A percentile compares a stretch with the other conserved stretches of the same genome.
Conservation (phyloP, 2,329 filamentous ascomycete genomes). For the Scedosporium aurantiacum region DNA sequence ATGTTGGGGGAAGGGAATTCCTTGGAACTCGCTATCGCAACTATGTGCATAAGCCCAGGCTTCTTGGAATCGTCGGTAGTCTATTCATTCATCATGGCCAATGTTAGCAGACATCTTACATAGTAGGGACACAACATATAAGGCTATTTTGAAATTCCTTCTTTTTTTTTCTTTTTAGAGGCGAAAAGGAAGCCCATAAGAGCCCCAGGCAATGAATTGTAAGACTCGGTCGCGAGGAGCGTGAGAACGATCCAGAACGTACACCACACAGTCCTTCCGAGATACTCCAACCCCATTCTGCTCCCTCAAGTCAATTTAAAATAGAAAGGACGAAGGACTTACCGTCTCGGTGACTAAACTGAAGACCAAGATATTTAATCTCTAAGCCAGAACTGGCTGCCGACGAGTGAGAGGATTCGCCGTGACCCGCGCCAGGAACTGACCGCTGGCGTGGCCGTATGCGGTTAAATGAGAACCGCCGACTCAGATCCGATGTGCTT, state of each 20-base stretch:
- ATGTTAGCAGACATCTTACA: neutral
- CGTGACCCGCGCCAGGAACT: slow-evolving; percentile 5
- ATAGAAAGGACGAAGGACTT: slow-evolving; percentile 10
- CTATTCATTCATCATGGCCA: slow-evolving; percentile 15
- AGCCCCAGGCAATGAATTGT: neutral
- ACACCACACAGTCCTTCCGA: too few relatives aligned
- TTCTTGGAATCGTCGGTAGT: slow-evolving; percentile 34
- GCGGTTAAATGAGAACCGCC: slow-evolving; percentile 32
- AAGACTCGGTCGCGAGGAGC: neutral
- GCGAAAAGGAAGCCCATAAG: too few relatives aligned
- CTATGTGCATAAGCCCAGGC: slow-evolving; percentile 34
- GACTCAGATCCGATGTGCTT: slow-evolving; percentile 26
- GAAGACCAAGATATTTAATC: slow-evolving; percentile 37
- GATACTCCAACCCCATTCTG: too few relatives aligned
- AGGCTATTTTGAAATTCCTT: too few relatives aligned
- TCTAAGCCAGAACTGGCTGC: slow-evolving; percentile 20
- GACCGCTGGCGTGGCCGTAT: slow-evolving; percentile 28
- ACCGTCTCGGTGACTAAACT: slow-evolving; percentile 38
- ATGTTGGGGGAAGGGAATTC: slow-evolving; percentile 32
- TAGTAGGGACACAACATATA: neutral
- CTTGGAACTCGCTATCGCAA: slow-evolving; percentile 34
- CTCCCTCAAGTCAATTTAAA: neutral
- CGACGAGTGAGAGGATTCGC: slow-evolving; percentile 13
- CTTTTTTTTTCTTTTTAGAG: too few relatives aligned
- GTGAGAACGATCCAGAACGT: neutral